These are phyloP conservation scores for Wilhelminamyces savonicus DNA, from an alignment of 805 yeast genomes.

Conservation along the genomic window DNA sequence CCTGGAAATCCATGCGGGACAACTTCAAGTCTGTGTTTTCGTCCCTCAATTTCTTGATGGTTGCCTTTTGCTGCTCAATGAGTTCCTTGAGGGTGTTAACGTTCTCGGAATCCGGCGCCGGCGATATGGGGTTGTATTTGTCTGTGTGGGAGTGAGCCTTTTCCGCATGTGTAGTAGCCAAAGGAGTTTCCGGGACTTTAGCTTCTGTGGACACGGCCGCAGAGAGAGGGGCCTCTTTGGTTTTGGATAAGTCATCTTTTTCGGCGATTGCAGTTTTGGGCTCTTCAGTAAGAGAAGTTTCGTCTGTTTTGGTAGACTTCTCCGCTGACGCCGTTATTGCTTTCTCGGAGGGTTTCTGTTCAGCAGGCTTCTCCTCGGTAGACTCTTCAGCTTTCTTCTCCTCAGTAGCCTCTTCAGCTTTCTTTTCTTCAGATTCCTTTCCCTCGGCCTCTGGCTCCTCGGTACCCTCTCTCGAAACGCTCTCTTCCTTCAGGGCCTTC, in stretches of 20 bases:
- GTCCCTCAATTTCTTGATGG: conserved; percentile 32
- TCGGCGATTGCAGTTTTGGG: conserved; percentile 13
- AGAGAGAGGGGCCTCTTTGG: conserved; percentile 16
- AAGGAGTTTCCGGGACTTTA: too few species aligned
- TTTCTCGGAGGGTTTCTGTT: background rate
- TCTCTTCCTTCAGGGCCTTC: conserved; percentile 24
- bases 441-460: conserved; percentile 7
- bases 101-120: conserved; percentile 6
- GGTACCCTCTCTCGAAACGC: conserved; percentile 2
- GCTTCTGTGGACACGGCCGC: too few species aligned
- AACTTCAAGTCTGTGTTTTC: conserved; percentile 38
- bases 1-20: conserved; percentile 31
- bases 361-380: background rate
- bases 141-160: conserved; percentile 1
- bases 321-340: background rate
- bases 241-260: conserved; percentile 19
- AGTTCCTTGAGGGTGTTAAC: conserved; percentile 12
- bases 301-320: background rate
- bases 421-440: conserved; percentile 5
- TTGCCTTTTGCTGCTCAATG: conserved; percentile 24
- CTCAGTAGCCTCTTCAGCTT: conserved; percentile 3
- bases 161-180: too few species aligned
- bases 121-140: background rate
- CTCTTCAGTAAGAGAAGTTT: conserved; percentile 2
- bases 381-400: conserved; percentile 1